phyloP scores from a whole-genome alignment of 148 eudicot genomes.

The Rhododendron williamsianum region DNA sequence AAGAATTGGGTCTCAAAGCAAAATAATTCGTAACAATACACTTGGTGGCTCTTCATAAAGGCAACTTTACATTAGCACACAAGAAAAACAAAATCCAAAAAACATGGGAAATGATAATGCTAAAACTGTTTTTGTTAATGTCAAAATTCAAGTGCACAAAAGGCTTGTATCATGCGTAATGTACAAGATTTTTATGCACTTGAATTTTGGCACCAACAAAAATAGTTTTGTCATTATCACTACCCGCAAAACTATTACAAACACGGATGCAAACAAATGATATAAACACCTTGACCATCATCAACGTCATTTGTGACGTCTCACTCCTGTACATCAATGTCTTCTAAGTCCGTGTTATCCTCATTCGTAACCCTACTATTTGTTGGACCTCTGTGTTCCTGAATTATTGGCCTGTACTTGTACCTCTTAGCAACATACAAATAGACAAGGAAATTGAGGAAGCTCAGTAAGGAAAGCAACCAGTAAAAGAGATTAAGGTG shows the following conservation, averaged over 20 bases:
- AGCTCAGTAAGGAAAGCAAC: constrained; percentile 31
- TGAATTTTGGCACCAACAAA: no score
- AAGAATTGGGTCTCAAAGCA: not conserved
- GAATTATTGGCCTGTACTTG: constrained; percentile 22
- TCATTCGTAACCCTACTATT: not conserved
- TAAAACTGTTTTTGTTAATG: no score
- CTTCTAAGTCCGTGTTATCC: not conserved
- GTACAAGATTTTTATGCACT: no score
- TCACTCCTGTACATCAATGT: not conserved
- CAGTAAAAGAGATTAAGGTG: constrained; percentile 42
- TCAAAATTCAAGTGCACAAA: no score
- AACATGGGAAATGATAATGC: no score
- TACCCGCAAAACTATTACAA: not conserved
- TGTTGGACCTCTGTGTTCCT: not conserved
- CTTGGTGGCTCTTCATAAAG: not conserved
- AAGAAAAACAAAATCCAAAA: not conserved
- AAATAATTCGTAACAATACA: not conserved
- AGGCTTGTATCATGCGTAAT: no score
- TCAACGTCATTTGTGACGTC: not conserved
- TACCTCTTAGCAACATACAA: constrained; percentile 36
- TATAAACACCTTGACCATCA: not conserved
- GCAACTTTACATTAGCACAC: not conserved
- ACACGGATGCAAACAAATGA: not conserved
- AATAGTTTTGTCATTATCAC: no score
- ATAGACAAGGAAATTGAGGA: constrained; percentile 31